Percentiles rank a stretch among this genome's conserved stretches.
Conservation (phyloP, 2,329 filamentous ascomycete genomes). For the Sphaerulina vaccinii region DNA sequence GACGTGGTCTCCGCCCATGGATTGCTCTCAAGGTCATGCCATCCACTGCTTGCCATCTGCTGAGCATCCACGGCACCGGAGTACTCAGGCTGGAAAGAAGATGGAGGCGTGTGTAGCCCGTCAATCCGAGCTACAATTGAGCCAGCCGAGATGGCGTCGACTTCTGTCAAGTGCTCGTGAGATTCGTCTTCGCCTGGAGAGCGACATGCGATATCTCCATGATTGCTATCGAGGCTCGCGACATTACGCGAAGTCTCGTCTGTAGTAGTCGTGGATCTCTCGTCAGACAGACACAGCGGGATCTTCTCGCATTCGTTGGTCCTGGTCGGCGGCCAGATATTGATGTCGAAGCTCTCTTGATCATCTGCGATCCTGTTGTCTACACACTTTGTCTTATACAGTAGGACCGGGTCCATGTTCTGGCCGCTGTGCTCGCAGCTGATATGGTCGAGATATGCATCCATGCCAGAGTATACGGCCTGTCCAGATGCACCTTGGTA, state of each 20-base stretch:
- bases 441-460: constrained; percentile 47
- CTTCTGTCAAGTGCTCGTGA: too few species aligned
- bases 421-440: constrained; percentile 35
- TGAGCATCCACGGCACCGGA: neutral
- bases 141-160: too few species aligned
- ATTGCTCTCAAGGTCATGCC: constrained; percentile 1
- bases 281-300: constrained; percentile 11
- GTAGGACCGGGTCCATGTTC: constrained; percentile 37
- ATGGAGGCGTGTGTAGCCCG: neutral
- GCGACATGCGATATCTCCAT: too few species aligned
- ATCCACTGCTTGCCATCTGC: neutral
- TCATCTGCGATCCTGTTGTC: constrained; percentile 40
- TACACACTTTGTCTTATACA: constrained; percentile 43
- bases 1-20: constrained; percentile 10
- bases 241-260: neutral
- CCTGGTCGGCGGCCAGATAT: constrained; percentile 37
- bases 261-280: neutral
- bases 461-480: constrained; percentile 30
- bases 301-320: neutral
- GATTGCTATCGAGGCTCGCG: neutral
- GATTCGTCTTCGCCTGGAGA: too few species aligned
- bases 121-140: neutral
- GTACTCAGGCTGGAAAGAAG: neutral
- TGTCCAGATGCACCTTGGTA: constrained; percentile 32
- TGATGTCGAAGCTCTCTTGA: constrained; percentile 50